These are phyloP conservation scores for Lentinus brumalis DNA, from an alignment of 768 basidiomycete genomes.

Conservation along the genomic window DNA sequence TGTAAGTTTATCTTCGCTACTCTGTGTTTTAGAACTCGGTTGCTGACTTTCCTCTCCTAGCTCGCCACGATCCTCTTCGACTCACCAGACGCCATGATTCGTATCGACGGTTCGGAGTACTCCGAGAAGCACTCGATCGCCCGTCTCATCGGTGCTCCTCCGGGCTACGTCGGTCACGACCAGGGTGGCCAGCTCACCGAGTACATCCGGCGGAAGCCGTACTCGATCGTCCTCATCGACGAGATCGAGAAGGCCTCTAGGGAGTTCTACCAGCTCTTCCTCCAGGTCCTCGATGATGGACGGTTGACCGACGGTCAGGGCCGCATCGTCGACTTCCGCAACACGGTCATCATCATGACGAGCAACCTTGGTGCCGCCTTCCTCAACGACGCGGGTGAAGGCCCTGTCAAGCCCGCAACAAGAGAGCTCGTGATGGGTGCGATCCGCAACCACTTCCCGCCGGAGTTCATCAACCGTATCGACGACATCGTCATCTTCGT, in stretches of 20 bases:
- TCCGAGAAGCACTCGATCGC: constrained; percentile 80
- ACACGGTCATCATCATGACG: constrained; percentile 94
- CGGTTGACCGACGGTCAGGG: constrained; percentile 92
- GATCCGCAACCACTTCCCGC: constrained; percentile 85
- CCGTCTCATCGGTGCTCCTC: constrained; percentile 73
- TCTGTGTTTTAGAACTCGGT: background rate
- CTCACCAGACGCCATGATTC: constrained; percentile 88
- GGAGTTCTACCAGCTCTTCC: constrained; percentile 68
- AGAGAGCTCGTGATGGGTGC: constrained; percentile 72
- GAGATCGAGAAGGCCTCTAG: constrained; percentile 91
- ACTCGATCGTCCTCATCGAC: constrained; percentile 82
- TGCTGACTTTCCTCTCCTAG: constrained; percentile 39
- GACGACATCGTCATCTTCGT: constrained; percentile 83
- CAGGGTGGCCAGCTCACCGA: constrained; percentile 90
- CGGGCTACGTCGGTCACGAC: constrained; percentile 92
- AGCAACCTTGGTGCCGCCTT: constrained; percentile 85
- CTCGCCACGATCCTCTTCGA: constrained; percentile 90
- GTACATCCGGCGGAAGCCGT: constrained; percentile 89
- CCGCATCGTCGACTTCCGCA: constrained; percentile 84
- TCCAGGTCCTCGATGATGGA: constrained; percentile 91
- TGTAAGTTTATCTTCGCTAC: constrained; percentile 43
- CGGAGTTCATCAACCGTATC: constrained; percentile 90
- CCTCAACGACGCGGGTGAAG: constrained; percentile 74
- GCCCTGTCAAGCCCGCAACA: constrained; percentile 62
- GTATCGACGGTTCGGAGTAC: constrained; percentile 92